phyloP scores from a whole-genome alignment of 495 filamentous ascomycete species.

The Neurospora sp. region DNA sequence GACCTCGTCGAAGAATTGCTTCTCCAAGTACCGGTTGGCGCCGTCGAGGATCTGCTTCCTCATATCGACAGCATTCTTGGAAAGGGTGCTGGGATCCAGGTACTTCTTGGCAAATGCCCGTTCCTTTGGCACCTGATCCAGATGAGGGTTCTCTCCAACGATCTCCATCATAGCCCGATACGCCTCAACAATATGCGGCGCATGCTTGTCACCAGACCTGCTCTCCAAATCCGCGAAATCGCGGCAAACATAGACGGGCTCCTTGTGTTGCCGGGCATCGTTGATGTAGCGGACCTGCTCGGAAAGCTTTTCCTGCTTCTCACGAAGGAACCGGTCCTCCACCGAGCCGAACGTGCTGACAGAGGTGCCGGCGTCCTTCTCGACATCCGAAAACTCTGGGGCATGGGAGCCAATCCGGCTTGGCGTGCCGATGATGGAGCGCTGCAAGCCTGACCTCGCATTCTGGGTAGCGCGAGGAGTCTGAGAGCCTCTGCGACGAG shows the following conservation, averaged over 20 bases:
- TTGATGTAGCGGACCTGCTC: constrained; percentile 72
- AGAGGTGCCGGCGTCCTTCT: constrained; percentile 32
- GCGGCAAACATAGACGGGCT: constrained; percentile 56
- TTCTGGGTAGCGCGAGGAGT: constrained; percentile 50
- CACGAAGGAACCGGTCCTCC: constrained; percentile 62
- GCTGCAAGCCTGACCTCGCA: constrained; percentile 60
- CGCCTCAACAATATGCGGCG: constrained; percentile 60
- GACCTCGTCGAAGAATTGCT: constrained; percentile 58
- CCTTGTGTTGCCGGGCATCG: constrained; percentile 51
- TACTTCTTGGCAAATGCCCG: constrained; percentile 69
- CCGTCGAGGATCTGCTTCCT: constrained; percentile 69
- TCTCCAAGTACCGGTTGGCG: constrained; percentile 66
- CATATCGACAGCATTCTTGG: constrained; percentile 47
- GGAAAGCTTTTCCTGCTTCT: constrained; percentile 70
- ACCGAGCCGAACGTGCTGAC: constrained; percentile 30
- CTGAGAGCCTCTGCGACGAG: constrained; percentile 39
- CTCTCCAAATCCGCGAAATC: constrained; percentile 63
- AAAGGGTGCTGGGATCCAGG: constrained; percentile 57
- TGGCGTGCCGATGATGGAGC: constrained; percentile 75
- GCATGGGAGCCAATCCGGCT: constrained; percentile 46
- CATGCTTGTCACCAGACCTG: constrained; percentile 53
- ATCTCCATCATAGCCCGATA: constrained; percentile 72
- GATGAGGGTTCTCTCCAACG: constrained; percentile 51
- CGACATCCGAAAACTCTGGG: constrained; percentile 56
- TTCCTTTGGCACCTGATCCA: constrained; percentile 50